A percentile compares a stretch with the other conserved stretches of the same genome.
These are phyloP conservation scores for Nadsonia starkeyi-henricii DNA, from an alignment of 1,139 yeast genomes.

Conservation along the genomic window DNA sequence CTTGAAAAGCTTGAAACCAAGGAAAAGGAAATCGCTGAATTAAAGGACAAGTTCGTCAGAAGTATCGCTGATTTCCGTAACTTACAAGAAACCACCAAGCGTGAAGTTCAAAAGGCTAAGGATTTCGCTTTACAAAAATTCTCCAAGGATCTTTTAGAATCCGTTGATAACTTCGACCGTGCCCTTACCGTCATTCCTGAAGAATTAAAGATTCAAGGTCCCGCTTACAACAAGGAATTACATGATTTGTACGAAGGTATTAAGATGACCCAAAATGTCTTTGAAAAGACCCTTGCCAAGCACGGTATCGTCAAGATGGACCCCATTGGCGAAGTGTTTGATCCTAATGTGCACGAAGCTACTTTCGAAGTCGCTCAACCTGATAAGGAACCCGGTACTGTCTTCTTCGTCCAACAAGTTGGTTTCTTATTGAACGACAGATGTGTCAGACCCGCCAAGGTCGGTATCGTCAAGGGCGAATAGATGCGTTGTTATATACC, in stretches of 20 bases:
- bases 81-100: slow-evolving; percentile 79
- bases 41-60: slow-evolving; percentile 72
- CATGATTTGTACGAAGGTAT: slow-evolving; percentile 78
- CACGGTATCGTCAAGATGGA: slow-evolving; percentile 75
- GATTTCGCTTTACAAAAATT: slow-evolving; percentile 89
- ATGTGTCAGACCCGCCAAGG: slow-evolving; percentile 92
- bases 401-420: slow-evolving; percentile 83
- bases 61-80: slow-evolving; percentile 89
- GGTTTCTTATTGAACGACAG: slow-evolving; percentile 81
- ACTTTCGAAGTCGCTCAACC: slow-evolving; percentile 81
- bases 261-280: slow-evolving; percentile 75
- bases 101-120: slow-evolving; percentile 74
- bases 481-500: too few relatives aligned
- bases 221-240: slow-evolving; percentile 36
- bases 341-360: slow-evolving; percentile 90
- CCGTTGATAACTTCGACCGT: slow-evolving; percentile 81
- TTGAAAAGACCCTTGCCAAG: slow-evolving; percentile 67
- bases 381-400: slow-evolving; percentile 84
- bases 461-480: slow-evolving; percentile 67
- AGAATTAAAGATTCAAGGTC: slow-evolving; percentile 30
- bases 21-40: slow-evolving; percentile 68
- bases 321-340: slow-evolving; percentile 75
- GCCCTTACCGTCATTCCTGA: slow-evolving; percentile 64
- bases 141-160: slow-evolving; percentile 80
- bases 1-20: slow-evolving; percentile 46